Evolutionary conservation across 805 yeast species (phyloP).

Genomic region (Isabelozyma pseudorhagii): DNA sequence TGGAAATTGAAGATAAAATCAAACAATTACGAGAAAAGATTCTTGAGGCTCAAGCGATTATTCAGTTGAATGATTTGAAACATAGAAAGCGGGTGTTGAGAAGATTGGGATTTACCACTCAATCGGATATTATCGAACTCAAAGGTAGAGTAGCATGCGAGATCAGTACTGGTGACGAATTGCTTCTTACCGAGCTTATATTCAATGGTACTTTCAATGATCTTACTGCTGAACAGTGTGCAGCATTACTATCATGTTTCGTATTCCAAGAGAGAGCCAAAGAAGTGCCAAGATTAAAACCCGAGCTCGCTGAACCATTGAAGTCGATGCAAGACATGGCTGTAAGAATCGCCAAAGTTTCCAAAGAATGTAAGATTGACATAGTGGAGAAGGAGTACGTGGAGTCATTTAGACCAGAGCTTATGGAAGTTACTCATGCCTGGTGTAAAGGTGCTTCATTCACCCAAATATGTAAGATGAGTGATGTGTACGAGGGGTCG

Average conservation of each 20-base stretch:
- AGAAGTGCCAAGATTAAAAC: slow-evolving; percentile 79
- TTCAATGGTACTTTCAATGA: slow-evolving; percentile 95
- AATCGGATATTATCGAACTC: slow-evolving; percentile 85
- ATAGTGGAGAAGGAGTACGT: slow-evolving; percentile 89
- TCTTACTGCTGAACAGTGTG: slow-evolving; percentile 83
- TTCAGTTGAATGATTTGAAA: slow-evolving; percentile 90
- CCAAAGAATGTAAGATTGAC: slow-evolving; percentile 86
- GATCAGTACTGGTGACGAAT: slow-evolving; percentile 86
- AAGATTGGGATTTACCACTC: slow-evolving; percentile 85
- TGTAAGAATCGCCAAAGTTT: slow-evolving; percentile 79
- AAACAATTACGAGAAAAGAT: slow-evolving; percentile 62
- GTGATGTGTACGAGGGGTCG: slow-evolving; percentile 97
- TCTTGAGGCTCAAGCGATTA: slow-evolving; percentile 81
- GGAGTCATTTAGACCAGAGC: slow-evolving; percentile 84
- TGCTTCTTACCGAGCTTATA: slow-evolving; percentile 82
- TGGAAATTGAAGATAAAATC: slow-evolving; percentile 56
- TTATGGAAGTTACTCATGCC: slow-evolving; percentile 94
- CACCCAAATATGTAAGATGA: slow-evolving; percentile 97
- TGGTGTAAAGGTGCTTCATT: slow-evolving; percentile 98
- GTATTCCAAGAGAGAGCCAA: slow-evolving; percentile 96
- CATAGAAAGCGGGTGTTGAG: slow-evolving; percentile 91
- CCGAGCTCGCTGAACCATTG: slow-evolving; percentile 90
- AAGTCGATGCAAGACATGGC: slow-evolving; percentile 91
- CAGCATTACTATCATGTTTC: slow-evolving; percentile 88
- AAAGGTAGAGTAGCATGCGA: slow-evolving; percentile 98